phyloP scores from a whole-genome alignment of 495 filamentous ascomycete species.

The Immersiella caudata region DNA sequence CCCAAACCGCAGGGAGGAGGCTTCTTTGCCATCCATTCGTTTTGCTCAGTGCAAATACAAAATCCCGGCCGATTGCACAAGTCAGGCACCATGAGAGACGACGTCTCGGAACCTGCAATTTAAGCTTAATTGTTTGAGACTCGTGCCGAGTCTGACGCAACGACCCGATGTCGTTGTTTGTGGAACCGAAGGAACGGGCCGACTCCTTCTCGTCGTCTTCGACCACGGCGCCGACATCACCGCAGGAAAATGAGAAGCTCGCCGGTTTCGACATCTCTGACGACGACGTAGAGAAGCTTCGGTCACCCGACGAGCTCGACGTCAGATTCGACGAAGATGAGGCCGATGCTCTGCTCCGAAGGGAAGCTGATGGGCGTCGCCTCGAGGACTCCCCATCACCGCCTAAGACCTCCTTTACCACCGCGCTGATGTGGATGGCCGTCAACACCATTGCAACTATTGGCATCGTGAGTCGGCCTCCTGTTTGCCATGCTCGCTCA shows the following conservation, averaged over 20 bases:
- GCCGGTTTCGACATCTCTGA: conserved; percentile 22
- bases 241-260: conserved; percentile 28
- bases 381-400: conserved; percentile 9
- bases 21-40: too few relatives aligned
- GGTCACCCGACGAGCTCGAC: conserved; percentile 33
- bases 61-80: background rate
- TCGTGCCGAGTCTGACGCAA: background rate
- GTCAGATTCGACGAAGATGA: conserved; percentile 34
- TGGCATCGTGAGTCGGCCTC: conserved; percentile 51
- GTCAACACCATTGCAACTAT: conserved; percentile 65
- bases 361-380: conserved; percentile 22
- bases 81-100: background rate
- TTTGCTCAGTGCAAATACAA: background rate
- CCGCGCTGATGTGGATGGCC: conserved; percentile 56
- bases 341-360: conserved; percentile 39
- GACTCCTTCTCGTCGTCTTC: conserved; percentile 44
- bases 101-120: background rate
- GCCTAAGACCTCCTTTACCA: conserved; percentile 30
- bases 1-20: conserved; percentile 22
- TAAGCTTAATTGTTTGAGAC: background rate
- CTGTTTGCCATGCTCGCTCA: background rate
- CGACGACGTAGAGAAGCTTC: conserved; percentile 30
- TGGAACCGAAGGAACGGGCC: conserved; percentile 28
- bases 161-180: conserved; percentile 10
- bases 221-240: conserved; percentile 30